A percentile compares a stretch with the other conserved stretches of the same genome.
Evolutionary conservation across 129 eudicot genomes (phyloP).

Genomic region (Escallonia herrerae): DNA sequence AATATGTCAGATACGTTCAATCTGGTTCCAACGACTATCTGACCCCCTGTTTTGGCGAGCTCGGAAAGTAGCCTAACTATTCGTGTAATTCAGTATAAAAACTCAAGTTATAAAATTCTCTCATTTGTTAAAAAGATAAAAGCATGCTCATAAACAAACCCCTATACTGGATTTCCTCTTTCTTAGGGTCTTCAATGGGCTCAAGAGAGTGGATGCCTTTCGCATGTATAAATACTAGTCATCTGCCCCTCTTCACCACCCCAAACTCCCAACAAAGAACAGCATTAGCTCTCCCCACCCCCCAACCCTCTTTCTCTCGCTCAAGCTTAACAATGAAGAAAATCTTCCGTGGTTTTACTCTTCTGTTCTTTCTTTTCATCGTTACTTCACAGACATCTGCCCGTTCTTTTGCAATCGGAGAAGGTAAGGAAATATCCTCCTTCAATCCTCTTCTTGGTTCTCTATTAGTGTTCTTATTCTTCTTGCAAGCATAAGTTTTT

Average conservation of each 20-base stretch:
- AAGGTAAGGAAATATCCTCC: conserved; percentile 21
- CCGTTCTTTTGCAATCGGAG: conserved; percentile 40
- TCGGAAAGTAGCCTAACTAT: too few relatives aligned
- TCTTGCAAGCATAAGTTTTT: neutral
- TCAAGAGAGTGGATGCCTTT: neutral
- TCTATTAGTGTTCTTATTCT: neutral
- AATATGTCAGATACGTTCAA: too few relatives aligned
- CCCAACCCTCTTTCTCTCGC: conserved; percentile 24
- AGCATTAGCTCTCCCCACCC: conserved; percentile 1
- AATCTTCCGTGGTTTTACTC: conserved; percentile 19
- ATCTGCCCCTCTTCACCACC: conserved; percentile 15
- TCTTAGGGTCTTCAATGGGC: too few relatives aligned
- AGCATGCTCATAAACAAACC: too few relatives aligned
- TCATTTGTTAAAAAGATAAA: too few relatives aligned
- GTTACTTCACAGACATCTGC: conserved; percentile 37
- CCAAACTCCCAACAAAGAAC: conserved; percentile 50
- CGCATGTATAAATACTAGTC: conserved; percentile 40
- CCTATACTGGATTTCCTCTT: too few relatives aligned
- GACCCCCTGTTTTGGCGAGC: too few relatives aligned
- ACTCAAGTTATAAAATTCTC: too few relatives aligned
- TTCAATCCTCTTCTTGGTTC: neutral
- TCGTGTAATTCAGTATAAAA: too few relatives aligned
- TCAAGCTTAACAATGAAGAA: conserved; percentile 47
- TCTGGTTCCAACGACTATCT: too few relatives aligned
- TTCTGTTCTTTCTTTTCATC: conserved; percentile 29